Evolutionary conservation across 306 rosid species (phyloP), one percentile per base, ranked within the genome.

Genomic region (Abrus precatorius): DNA sequence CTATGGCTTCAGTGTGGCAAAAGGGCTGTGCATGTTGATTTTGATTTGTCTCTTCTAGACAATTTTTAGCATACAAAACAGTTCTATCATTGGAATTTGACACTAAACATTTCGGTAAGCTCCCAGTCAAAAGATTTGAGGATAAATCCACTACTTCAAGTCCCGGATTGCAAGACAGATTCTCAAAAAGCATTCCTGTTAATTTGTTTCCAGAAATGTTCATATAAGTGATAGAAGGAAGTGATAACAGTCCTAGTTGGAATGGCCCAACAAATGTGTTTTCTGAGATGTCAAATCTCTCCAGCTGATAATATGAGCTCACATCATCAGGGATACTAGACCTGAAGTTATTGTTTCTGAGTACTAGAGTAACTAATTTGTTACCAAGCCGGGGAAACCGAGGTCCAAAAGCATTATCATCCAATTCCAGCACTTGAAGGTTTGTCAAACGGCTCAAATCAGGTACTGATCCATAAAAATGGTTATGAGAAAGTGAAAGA

Each of bases 401-500:
- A 1, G 96, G 95, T 75, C 97, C 98, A 80, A 95, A 93, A 34
- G 78, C 87, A 86, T 95, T 95, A 65, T 84, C 84, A 80, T 89
- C 93, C 84, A 95, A 81, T 65, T 91, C 98, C 74, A 95, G 91
- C 69, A 90, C 91, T 93, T 95, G 97, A 68, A 95, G 99, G 85
- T 90, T 95, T 2, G 81, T 84, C 90, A 95, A 82, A 28, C 60
- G 83, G 14, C 91, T 82, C 14, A 95, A 76, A 81, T 95, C 97
- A 11, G 99, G 99, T 43, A 95, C 93, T 5, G 67, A 77, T 57
- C 99, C 98, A 56, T 61, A 54, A 49, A 95, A 91, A 38, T 75
- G 87, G 55, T 95, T 95, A 30, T 88, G 88, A 30, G 97, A 93
- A 73, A 95, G 92, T 9, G 89, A 83, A 69, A 95, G 90, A 66